These are phyloP conservation scores for Dactylellina cionopaga DNA, from an alignment of 2,329 filamentous ascomycete genomes.

Conservation along the genomic window DNA sequence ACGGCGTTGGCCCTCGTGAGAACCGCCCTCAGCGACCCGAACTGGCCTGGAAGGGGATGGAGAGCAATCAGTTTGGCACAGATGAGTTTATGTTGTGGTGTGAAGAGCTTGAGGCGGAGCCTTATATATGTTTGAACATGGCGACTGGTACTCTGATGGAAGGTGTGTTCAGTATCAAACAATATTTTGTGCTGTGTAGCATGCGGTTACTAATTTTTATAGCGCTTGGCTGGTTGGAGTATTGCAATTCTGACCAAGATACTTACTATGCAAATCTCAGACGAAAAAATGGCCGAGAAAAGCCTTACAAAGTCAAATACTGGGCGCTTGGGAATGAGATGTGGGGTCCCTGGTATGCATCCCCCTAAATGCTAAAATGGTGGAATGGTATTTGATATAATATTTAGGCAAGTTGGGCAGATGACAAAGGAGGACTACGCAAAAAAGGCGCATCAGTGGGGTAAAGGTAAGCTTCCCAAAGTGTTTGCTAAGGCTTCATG, in stretches of 20 bases:
- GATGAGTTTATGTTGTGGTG: constrained; percentile 90
- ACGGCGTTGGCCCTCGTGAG: constrained; percentile 79
- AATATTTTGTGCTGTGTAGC: constrained; percentile 61
- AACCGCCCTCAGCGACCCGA: constrained; percentile 75
- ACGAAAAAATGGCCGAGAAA: constrained; percentile 76
- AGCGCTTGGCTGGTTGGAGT: constrained; percentile 82
- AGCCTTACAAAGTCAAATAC: constrained; percentile 83
- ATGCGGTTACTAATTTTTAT: not conserved
- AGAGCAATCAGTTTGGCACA: constrained; percentile 82
- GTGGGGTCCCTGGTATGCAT: constrained; percentile 58
- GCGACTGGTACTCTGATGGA: constrained; percentile 72
- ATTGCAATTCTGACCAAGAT: constrained; percentile 81
- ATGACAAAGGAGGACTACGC: constrained; percentile 76
- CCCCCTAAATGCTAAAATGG: not conserved
- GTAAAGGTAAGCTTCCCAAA: constrained; percentile 64
- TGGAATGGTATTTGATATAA: not conserved
- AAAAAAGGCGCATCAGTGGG: constrained; percentile 75
- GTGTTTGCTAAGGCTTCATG: too few relatives aligned
- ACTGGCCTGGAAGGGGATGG: constrained; percentile 79
- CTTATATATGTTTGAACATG: constrained; percentile 82
- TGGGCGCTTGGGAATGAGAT: constrained; percentile 84
- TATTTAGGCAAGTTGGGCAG: constrained; percentile 69
- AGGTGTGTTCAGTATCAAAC: constrained; percentile 24
- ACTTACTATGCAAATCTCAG: constrained; percentile 85
- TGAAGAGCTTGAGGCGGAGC: constrained; percentile 75